phyloP scores from a whole-genome alignment of 768 basidiomycete genomes.

The Termitomyces heimii region DNA sequence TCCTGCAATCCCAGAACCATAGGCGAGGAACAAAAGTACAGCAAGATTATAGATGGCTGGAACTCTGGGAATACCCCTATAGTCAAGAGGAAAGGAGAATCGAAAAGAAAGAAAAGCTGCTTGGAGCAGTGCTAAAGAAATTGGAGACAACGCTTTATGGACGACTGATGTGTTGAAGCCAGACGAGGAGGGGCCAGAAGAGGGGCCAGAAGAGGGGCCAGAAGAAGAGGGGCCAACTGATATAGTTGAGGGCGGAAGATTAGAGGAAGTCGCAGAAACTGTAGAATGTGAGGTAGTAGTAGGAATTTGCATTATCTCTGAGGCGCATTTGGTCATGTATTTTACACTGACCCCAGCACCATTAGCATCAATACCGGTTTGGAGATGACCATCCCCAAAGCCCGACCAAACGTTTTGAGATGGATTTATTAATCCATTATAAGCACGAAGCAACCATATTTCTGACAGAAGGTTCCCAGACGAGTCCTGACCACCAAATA shows the following conservation, averaged over 20 bases:
- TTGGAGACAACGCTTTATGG: slow-evolving; percentile 39
- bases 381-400: slow-evolving; percentile 57
- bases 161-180: slow-evolving; percentile 30
- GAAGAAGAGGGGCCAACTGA: slow-evolving; percentile 3
- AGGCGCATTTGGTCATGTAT: slow-evolving; percentile 59
- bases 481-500: slow-evolving; percentile 73
- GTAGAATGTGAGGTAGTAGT: slow-evolving; percentile 12
- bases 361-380: slow-evolving; percentile 56
- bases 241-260: slow-evolving; percentile 16
- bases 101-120: slow-evolving; percentile 31
- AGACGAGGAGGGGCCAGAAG: neutral
- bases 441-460: slow-evolving; percentile 74
- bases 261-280: neutral
- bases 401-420: slow-evolving; percentile 55
- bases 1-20: slow-evolving; percentile 58
- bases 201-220: neutral
- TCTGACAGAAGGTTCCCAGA: slow-evolving; percentile 65
- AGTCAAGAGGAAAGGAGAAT: slow-evolving; percentile 14
- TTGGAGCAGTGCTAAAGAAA: slow-evolving; percentile 36
- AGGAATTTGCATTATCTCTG: slow-evolving; percentile 19
- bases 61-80: neutral
- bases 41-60: slow-evolving; percentile 15
- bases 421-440: slow-evolving; percentile 54
- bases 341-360: slow-evolving; percentile 61
- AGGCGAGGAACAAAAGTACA: slow-evolving; percentile 36